phyloP scores from a whole-genome alignment of 2,329 filamentous ascomycete species.

The Nemania serpens region DNA sequence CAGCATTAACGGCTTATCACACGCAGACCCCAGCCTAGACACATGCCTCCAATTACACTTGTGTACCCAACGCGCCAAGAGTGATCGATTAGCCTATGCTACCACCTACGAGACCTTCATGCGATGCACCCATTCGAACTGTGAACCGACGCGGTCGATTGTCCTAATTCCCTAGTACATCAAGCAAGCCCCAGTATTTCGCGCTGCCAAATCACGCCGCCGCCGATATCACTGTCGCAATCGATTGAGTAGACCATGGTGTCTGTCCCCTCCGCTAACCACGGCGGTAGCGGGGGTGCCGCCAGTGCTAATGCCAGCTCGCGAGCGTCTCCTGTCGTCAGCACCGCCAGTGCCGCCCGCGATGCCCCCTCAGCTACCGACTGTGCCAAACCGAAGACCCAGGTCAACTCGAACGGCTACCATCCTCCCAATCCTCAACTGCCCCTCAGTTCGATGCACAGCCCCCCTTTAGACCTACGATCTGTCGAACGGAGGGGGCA shows the following conservation, averaged over 20 bases:
- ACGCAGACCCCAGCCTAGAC: background rate
- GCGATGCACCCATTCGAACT: slow-evolving; percentile 35
- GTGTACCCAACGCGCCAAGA: background rate
- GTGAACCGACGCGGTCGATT: slow-evolving; percentile 35
- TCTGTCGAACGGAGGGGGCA: slow-evolving; percentile 93
- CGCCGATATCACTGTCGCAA: slow-evolving; percentile 11
- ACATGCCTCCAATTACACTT: background rate
- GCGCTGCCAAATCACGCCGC: background rate
- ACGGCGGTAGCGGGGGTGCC: slow-evolving; percentile 46
- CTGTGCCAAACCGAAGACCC: slow-evolving; percentile 54
- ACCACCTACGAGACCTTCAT: slow-evolving; percentile 20
- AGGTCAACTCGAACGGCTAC: slow-evolving; percentile 58
- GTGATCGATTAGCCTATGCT: slow-evolving; percentile 20
- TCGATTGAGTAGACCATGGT: slow-evolving; percentile 43
- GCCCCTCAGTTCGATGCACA: slow-evolving; percentile 61
- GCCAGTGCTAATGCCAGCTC: slow-evolving; percentile 55
- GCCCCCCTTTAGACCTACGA: slow-evolving; percentile 74
- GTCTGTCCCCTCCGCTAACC: slow-evolving; percentile 46
- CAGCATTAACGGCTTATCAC: background rate
- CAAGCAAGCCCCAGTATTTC: slow-evolving; percentile 11
- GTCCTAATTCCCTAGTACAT: slow-evolving; percentile 14
- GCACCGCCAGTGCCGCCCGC: slow-evolving; percentile 40
- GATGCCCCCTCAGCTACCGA: slow-evolving; percentile 42
- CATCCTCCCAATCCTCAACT: slow-evolving; percentile 55
- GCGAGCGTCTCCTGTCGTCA: slow-evolving; percentile 56